These are phyloP conservation scores for Boechera divaricarpa DNA, from an alignment of 345 rosid genomes.

Conservation along the genomic window DNA sequence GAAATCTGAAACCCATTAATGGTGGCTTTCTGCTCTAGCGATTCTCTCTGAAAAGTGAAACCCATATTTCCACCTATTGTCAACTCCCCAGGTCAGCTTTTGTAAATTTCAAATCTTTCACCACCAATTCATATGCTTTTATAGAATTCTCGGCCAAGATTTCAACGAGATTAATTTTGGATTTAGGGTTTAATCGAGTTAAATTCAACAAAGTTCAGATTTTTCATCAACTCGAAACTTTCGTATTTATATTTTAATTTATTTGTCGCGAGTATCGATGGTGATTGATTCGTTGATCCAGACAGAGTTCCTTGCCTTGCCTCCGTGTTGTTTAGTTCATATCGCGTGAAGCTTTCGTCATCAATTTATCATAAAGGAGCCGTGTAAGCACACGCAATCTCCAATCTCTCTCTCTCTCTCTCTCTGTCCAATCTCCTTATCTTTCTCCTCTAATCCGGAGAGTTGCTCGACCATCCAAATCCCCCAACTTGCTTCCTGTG, in stretches of 20 bases:
- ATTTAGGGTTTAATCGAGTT: background rate
- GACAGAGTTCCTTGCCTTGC: conserved; percentile 41
- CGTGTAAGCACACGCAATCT: conserved; percentile 58
- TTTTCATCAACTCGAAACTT: background rate
- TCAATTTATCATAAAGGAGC: conserved; percentile 34
- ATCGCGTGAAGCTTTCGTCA: conserved; percentile 50
- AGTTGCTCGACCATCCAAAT: conserved; percentile 49
- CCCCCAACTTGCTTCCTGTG: conserved; percentile 51
- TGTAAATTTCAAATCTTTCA: background rate
- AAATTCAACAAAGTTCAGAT: background rate
- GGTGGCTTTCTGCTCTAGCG: conserved; percentile 25
- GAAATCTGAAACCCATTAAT: conserved; percentile 17
- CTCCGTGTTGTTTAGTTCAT: conserved; percentile 32
- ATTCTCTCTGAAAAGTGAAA: conserved; percentile 22
- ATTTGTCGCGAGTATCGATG: conserved; percentile 28
- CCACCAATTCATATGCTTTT: background rate
- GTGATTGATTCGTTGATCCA: conserved; percentile 43
- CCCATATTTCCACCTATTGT: background rate
- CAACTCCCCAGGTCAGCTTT: conserved; percentile 35
- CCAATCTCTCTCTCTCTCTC: conserved; percentile 2
- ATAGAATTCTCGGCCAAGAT: background rate
- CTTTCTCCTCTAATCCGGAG: conserved; percentile 34
- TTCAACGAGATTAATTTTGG: background rate
- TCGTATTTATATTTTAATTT: background rate
- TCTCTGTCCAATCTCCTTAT: conserved; percentile 42